Conservation (phyloP, 2,329 filamentous ascomycete genomes). For the Talaromyces sp. region DNA sequence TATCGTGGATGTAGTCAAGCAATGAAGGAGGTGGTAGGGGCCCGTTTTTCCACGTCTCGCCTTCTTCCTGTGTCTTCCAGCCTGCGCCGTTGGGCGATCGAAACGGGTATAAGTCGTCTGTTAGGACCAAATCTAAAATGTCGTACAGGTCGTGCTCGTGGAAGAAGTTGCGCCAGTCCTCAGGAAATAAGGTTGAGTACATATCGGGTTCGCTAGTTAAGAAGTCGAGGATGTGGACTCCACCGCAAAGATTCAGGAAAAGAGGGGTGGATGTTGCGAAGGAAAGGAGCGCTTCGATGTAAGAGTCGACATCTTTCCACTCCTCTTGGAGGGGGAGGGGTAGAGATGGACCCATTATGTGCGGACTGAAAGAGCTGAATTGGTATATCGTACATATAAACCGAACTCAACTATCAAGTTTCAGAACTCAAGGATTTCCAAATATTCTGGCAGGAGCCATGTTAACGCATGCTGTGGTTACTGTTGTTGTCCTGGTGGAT, state of each 20-base stretch:
- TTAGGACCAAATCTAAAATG: constrained; percentile 75
- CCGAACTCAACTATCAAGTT: neutral
- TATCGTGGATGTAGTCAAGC: constrained; percentile 65
- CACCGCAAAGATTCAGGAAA: constrained; percentile 86
- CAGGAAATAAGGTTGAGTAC: constrained; percentile 71
- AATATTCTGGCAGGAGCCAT: neutral
- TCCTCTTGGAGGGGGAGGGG: constrained; percentile 66
- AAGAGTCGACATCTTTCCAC: constrained; percentile 69
- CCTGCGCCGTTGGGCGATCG: neutral
- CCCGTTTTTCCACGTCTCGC: constrained; percentile 42
- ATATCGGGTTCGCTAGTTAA: constrained; percentile 81
- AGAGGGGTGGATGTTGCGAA: constrained; percentile 72
- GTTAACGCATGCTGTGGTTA: neutral
- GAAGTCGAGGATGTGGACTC: constrained; percentile 96
- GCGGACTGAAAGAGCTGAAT: neutral
- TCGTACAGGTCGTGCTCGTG: constrained; percentile 65
- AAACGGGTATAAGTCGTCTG: constrained; percentile 61
- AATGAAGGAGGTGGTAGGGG: constrained; percentile 54
- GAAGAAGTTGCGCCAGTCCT: constrained; percentile 80
- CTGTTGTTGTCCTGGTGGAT: neutral
- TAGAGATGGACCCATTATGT: constrained; percentile 45
- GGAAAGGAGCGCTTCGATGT: constrained; percentile 70
- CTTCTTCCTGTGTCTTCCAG: constrained; percentile 2
- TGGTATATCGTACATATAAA: neutral
- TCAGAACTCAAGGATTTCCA: neutral